Conservation (phyloP, 306 rosid species). For the Oemleria cerasiformis region DNA sequence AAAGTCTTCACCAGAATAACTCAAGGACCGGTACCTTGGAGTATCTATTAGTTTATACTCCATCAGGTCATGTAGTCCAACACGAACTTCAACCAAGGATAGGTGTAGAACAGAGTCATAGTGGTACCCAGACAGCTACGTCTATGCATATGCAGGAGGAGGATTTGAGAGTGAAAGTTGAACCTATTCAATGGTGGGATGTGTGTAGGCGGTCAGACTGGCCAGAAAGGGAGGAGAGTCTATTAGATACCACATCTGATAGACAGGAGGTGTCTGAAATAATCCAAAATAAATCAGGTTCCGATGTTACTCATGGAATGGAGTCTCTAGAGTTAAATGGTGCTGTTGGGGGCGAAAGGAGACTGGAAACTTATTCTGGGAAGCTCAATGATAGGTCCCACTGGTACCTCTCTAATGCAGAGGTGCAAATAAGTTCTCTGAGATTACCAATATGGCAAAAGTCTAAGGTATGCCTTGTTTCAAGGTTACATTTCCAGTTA, state of each 20-base stretch:
- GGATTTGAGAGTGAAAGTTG: constrained; percentile 81
- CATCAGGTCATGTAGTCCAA: constrained; percentile 92
- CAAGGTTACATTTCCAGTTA: constrained; percentile 17
- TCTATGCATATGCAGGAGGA: constrained; percentile 59
- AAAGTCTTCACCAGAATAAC: constrained; percentile 40
- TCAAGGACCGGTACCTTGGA: constrained; percentile 61
- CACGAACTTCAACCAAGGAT: constrained; percentile 72
- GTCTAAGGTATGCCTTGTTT: constrained; percentile 57
- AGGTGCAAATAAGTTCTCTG: constrained; percentile 72
- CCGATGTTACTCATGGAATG: constrained; percentile 35
- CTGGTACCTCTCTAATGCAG: constrained; percentile 76
- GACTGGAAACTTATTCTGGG: constrained; percentile 26
- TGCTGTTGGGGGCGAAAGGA: constrained; percentile 32
- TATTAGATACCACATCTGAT: constrained; percentile 36
- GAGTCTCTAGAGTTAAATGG: constrained; percentile 35
- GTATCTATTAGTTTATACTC: constrained; percentile 77
- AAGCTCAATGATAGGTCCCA: constrained; percentile 56
- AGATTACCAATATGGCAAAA: constrained; percentile 78
- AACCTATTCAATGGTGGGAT: constrained; percentile 95
- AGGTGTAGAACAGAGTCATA: constrained; percentile 53
- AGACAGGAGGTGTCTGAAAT: constrained; percentile 41
- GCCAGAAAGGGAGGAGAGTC: constrained; percentile 69
- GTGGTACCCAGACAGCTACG: constrained; percentile 51
- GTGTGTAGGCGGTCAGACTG: constrained; percentile 86
- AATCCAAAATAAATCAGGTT: constrained; percentile 43